These are phyloP conservation scores for Fomitopsis schrenkii DNA, from an alignment of 1,284 basidiomycete species.

Conservation along the genomic window DNA sequence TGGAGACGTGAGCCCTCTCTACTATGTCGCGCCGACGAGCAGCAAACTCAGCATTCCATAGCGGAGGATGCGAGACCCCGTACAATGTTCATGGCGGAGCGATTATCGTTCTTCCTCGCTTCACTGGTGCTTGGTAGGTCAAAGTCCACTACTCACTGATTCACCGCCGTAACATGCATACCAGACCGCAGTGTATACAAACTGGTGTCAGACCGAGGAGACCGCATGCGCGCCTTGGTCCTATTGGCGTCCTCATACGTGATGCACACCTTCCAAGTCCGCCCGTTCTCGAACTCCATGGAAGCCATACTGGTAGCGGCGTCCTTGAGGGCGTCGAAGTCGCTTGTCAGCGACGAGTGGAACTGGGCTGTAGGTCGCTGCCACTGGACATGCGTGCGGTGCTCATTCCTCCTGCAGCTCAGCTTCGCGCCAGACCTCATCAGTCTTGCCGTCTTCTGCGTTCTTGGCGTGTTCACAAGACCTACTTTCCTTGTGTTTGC, in stretches of 20 bases:
- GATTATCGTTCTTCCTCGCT: constrained; percentile 26
- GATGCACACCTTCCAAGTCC: constrained; percentile 34
- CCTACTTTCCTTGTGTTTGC: constrained; percentile 34
- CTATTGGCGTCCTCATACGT: constrained; percentile 37
- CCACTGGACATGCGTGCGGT: background rate
- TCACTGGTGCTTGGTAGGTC: constrained; percentile 32
- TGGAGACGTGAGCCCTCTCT: constrained; percentile 14
- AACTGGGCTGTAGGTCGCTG: background rate
- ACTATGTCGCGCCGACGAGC: background rate
- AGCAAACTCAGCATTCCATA: background rate
- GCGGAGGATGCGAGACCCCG: background rate
- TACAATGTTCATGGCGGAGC: constrained; percentile 27
- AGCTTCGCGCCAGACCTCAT: background rate
- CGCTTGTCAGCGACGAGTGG: background rate
- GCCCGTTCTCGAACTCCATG: constrained; percentile 38
- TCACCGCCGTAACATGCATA: background rate
- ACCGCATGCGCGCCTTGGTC: constrained; percentile 24
- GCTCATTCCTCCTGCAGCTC: background rate
- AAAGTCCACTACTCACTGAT: background rate
- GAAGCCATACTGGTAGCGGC: constrained; percentile 31
- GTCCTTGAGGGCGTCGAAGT: constrained; percentile 21
- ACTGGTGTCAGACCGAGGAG: constrained; percentile 18
- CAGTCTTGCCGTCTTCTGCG: constrained; percentile 7
- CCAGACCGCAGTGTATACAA: constrained; percentile 28
- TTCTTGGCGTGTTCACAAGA: constrained; percentile 31